Percentiles rank a stretch among this genome's conserved stretches.
Conservation (phyloP, 2,329 filamentous ascomycete species). For the Colletotrichum somersetense region DNA sequence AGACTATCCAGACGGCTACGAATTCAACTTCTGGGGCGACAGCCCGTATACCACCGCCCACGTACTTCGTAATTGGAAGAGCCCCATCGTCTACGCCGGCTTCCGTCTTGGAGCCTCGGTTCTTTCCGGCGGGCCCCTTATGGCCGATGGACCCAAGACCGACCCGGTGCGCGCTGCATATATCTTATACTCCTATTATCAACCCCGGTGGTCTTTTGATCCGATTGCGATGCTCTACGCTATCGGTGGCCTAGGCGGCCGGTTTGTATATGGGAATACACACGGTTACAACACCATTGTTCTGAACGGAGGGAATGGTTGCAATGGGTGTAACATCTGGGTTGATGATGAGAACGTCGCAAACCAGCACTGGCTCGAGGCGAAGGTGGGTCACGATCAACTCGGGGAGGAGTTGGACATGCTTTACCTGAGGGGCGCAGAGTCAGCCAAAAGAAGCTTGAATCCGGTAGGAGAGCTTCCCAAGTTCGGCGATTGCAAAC, state of each 20-base stretch:
- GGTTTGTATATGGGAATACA: conserved; percentile 54
- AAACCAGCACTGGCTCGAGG: conserved; percentile 56
- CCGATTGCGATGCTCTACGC: conserved; percentile 57
- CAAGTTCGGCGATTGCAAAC: conserved; percentile 23
- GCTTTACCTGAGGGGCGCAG: conserved; percentile 47
- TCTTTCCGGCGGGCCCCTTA: conserved; percentile 54
- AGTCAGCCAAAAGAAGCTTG: conserved; percentile 19
- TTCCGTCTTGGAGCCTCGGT: conserved; percentile 58
- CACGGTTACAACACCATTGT: conserved; percentile 57
- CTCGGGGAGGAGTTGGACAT: conserved; percentile 48
- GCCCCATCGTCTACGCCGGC: conserved; percentile 57
- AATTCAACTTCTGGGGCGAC: conserved; percentile 63
- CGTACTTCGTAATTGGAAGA: conserved; percentile 60
- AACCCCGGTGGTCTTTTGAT: conserved; percentile 55
- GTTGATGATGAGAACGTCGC: conserved; percentile 51
- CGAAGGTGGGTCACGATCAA: conserved; percentile 48
- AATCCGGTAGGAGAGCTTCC: conserved; percentile 11
- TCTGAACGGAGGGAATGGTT: not conserved
- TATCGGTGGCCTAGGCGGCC: conserved; percentile 50
- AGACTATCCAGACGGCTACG: conserved; percentile 59
- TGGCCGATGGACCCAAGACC: conserved; percentile 46
- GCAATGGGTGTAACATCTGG: conserved; percentile 59
- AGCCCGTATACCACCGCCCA: conserved; percentile 54
- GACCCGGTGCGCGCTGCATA: conserved; percentile 56
- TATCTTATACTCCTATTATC: conserved; percentile 54